phyloP scores from a whole-genome alignment of 2,329 filamentous ascomycete genomes.

The Chalaropsis thielavioides region DNA sequence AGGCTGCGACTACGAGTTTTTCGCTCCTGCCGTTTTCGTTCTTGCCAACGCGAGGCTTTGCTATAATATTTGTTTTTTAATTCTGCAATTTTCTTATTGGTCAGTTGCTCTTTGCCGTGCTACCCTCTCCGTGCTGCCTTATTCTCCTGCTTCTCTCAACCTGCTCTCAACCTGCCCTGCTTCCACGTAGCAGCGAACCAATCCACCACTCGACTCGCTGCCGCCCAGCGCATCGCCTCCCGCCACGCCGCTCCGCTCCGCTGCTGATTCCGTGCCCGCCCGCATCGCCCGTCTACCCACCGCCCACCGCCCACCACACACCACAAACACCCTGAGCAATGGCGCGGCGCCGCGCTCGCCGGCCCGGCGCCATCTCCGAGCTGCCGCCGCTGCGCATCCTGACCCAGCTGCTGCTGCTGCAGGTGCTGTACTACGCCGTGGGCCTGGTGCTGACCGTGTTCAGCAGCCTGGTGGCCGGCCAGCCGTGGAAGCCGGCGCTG shows the following conservation, averaged over 20 bases:
- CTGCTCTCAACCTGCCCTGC: too few species aligned
- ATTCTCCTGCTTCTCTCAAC: too few species aligned
- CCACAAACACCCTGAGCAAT: constrained; percentile 24
- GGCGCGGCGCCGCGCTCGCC: constrained; percentile 43
- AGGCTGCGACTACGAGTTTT: too few species aligned
- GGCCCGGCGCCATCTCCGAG: constrained; percentile 45
- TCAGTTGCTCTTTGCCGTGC: not conserved
- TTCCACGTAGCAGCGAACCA: too few species aligned
- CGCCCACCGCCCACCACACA: too few species aligned
- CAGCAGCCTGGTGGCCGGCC: constrained; percentile 43
- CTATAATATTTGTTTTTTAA: too few species aligned
- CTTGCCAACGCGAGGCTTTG: too few species aligned
- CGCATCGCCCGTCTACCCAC: too few species aligned
- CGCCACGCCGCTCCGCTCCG: not conserved
- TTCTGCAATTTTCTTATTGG: not conserved
- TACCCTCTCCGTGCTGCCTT: too few species aligned
- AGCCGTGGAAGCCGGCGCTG: constrained; percentile 37
- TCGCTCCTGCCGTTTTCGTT: too few species aligned
- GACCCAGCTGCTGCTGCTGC: constrained; percentile 42
- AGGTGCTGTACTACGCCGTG: constrained; percentile 40
- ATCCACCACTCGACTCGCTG: too few species aligned
- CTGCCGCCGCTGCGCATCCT: constrained; percentile 47
- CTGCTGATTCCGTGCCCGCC: too few species aligned
- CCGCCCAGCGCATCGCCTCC: not conserved
- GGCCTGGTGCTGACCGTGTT: constrained; percentile 42